Evolutionary conservation across 169 alveolate genomes (phyloP).

Genomic region (Plasmodium gallinaceum): DNA sequence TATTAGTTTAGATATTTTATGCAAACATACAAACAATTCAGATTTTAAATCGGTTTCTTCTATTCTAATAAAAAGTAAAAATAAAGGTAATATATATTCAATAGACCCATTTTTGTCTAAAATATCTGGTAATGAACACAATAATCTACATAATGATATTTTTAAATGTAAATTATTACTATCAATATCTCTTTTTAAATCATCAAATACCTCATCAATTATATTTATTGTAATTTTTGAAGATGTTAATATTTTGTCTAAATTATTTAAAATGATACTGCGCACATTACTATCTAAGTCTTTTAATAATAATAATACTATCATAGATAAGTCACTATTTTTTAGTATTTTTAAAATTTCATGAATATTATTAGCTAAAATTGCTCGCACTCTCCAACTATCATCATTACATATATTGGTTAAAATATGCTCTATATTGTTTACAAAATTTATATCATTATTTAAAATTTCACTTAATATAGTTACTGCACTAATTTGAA

Average conservation of each 20-base stretch:
- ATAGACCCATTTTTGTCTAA: slow-evolving; percentile 73
- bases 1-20: slow-evolving; percentile 71
- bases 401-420: slow-evolving; percentile 73
- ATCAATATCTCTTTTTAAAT: slow-evolving; percentile 77
- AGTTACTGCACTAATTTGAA: slow-evolving; percentile 73
- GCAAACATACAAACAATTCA: slow-evolving; percentile 56
- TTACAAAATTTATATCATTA: slow-evolving; percentile 42
- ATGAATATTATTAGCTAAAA: slow-evolving; percentile 63
- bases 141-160: slow-evolving; percentile 68
- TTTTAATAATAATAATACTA: slow-evolving; percentile 61
- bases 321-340: slow-evolving; percentile 30
- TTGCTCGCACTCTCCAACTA: slow-evolving; percentile 77
- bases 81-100: slow-evolving; percentile 70
- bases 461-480: slow-evolving; percentile 53
- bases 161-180: slow-evolving; percentile 74
- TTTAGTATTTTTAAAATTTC: slow-evolving; percentile 32
- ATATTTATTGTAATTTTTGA: slow-evolving; percentile 56
- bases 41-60: slow-evolving; percentile 75
- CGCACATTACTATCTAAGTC: slow-evolving; percentile 76
- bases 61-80: slow-evolving; percentile 63
- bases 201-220: slow-evolving; percentile 72
- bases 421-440: slow-evolving; percentile 33
- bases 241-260: slow-evolving; percentile 44
- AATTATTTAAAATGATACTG: slow-evolving; percentile 61
- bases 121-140: slow-evolving; percentile 72